Percentiles rank a stretch among this genome's conserved stretches.
These are phyloP conservation scores for Naganishia sp. DNA, from an alignment of 1,284 basidiomycete species.

Conservation along the genomic window DNA sequence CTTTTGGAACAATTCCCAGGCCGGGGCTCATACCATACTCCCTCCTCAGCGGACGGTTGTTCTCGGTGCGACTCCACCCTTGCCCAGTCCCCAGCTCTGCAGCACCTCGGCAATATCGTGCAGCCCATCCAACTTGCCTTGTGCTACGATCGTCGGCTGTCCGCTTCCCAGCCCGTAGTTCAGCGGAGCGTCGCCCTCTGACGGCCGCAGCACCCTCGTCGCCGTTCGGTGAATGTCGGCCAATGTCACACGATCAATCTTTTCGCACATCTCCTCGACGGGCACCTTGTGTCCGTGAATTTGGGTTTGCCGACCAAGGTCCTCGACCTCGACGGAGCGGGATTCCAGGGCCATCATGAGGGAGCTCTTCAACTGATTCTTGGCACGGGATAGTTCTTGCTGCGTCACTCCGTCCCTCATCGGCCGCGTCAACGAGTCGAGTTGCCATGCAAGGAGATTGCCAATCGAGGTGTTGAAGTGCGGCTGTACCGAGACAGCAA, in stretches of 20 bases:
- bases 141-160: slow-evolving; percentile 55
- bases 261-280: slow-evolving; percentile 86
- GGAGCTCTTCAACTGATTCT: slow-evolving; percentile 93
- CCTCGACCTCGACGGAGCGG: slow-evolving; percentile 81
- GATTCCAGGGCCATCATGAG: slow-evolving; percentile 96
- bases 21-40: too few relatives aligned
- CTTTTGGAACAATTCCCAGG: too few relatives aligned
- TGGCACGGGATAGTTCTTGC: slow-evolving; percentile 77
- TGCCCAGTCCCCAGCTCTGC: slow-evolving; percentile 50
- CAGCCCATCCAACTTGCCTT: slow-evolving; percentile 49
- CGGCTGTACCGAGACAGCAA: slow-evolving; percentile 87
- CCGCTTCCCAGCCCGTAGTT: slow-evolving; percentile 53
- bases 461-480: slow-evolving; percentile 66
- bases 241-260: slow-evolving; percentile 78
- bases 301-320: slow-evolving; percentile 70
- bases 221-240: slow-evolving; percentile 55
- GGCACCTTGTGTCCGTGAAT: slow-evolving; percentile 87
- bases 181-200: slow-evolving; percentile 37
- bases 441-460: slow-evolving; percentile 81
- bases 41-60: slow-evolving; percentile 14
- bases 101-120: slow-evolving; percentile 48
- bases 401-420: slow-evolving; percentile 50
- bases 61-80: slow-evolving; percentile 29
- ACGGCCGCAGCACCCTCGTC: slow-evolving; percentile 48
- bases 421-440: slow-evolving; percentile 56